Evolutionary conservation across 2,329 filamentous ascomycete species (phyloP).

Genomic region (Pyrenophora tritici-repentis): DNA sequence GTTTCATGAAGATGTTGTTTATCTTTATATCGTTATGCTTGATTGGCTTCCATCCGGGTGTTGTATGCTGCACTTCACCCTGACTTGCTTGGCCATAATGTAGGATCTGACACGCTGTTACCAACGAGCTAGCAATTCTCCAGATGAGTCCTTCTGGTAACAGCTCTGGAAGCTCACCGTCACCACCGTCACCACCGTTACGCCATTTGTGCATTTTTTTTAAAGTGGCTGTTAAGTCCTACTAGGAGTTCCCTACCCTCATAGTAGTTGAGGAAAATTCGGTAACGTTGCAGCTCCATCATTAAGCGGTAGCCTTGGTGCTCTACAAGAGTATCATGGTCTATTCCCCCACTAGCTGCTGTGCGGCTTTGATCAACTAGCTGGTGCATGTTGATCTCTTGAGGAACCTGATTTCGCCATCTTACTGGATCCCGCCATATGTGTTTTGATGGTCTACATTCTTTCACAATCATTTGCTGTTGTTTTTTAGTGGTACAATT

Average conservation of each 20-base stretch:
- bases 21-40: background rate
- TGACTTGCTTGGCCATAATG: background rate
- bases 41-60: too few relatives aligned
- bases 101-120: background rate
- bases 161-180: too few relatives aligned
- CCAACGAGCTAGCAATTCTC: background rate
- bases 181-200: too few relatives aligned
- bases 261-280: too few relatives aligned
- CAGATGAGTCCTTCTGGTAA: constrained; percentile 4
- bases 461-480: constrained; percentile 15
- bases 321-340: too few relatives aligned
- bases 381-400: constrained; percentile 17
- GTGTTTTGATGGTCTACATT: background rate
- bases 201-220: too few relatives aligned
- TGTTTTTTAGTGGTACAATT: background rate
- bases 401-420: constrained; percentile 12
- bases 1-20: too few relatives aligned
- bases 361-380: constrained; percentile 4
- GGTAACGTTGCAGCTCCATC: too few relatives aligned
- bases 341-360: background rate
- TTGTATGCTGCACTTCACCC: background rate
- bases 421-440: constrained; percentile 9
- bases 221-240: too few relatives aligned
- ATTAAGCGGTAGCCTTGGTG: too few relatives aligned
- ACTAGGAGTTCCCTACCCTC: too few relatives aligned